Conservation (phyloP, 495 filamentous ascomycete species). For the Neurospora pannonica region DNA sequence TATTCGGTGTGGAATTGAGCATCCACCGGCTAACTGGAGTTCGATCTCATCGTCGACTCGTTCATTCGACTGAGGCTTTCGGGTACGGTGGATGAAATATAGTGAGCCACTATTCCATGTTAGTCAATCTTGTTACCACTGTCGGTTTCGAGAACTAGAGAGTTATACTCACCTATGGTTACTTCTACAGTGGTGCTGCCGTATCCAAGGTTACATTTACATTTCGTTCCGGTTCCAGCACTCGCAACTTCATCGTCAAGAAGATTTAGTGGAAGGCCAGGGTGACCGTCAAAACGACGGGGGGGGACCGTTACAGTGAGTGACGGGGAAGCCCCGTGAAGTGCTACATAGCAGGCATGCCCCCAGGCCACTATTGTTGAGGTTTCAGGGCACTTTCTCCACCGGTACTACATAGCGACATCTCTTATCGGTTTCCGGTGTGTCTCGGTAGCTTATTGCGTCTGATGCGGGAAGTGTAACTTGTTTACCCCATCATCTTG, state of each 20-base stretch:
- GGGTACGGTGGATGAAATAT: neutral
- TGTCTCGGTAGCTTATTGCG: neutral
- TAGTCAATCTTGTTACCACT: neutral
- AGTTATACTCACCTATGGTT: neutral
- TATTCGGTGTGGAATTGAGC: neutral
- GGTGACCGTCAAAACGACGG: neutral
- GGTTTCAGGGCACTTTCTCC: neutral
- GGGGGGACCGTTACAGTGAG: neutral
- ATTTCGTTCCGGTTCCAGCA: neutral
- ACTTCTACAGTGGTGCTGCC: neutral
- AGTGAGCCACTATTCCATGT: neutral
- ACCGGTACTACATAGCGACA: neutral
- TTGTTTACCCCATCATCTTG: neutral
- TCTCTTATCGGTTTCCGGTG: neutral
- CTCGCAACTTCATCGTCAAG: neutral
- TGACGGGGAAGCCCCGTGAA: neutral
- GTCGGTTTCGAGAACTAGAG: neutral
- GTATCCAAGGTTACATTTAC: neutral
- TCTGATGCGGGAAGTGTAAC: neutral
- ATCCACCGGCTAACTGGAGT: neutral
- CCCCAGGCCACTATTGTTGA: neutral
- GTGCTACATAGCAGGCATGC: neutral
- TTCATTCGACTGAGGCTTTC: neutral
- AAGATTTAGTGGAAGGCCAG: neutral
- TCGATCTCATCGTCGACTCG: neutral